These are phyloP conservation scores for Trifolium pratense DNA, from an alignment of 306 rosid species.

Conservation along the genomic window DNA sequence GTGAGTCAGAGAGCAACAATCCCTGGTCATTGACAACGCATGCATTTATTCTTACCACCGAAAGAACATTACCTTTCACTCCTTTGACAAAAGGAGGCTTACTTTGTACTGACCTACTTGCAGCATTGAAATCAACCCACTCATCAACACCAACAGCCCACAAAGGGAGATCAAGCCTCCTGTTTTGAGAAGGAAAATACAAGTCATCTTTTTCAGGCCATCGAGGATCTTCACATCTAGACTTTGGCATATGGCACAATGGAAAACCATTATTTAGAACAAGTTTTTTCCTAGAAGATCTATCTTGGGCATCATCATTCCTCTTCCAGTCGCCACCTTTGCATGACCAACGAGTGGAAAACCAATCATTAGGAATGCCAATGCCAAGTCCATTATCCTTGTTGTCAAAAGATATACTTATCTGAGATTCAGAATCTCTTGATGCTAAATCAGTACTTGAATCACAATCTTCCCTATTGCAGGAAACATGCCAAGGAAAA, in stretches of 20 bases:
- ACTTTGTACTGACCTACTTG: slow-evolving; percentile 56
- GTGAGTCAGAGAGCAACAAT: slow-evolving; percentile 79
- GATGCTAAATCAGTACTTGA: slow-evolving; percentile 52
- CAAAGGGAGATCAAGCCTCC: slow-evolving; percentile 83
- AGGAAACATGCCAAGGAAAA: slow-evolving; percentile 54
- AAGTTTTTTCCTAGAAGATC: slow-evolving; percentile 74
- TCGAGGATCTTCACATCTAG: slow-evolving; percentile 95
- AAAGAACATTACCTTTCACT: slow-evolving; percentile 79
- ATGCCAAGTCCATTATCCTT: slow-evolving; percentile 55
- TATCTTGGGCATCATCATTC: slow-evolving; percentile 82
- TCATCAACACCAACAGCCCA: slow-evolving; percentile 95
- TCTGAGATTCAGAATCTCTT: slow-evolving; percentile 55
- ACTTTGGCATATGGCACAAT: slow-evolving; percentile 84
- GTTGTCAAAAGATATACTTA: slow-evolving; percentile 54
- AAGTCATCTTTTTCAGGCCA: slow-evolving; percentile 88
- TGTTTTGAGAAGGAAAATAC: slow-evolving; percentile 81
- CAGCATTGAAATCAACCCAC: slow-evolving; percentile 55
- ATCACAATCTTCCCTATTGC: slow-evolving; percentile 47
- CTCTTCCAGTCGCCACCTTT: slow-evolving; percentile 99
- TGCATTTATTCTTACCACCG: slow-evolving; percentile 92
- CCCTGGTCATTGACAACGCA: slow-evolving; percentile 94
- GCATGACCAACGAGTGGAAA: slow-evolving; percentile 90
- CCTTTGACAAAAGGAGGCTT: slow-evolving; percentile 67
- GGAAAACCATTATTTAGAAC: slow-evolving; percentile 85
- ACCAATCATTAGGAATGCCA: slow-evolving; percentile 71